Base-by-base conservation (phyloP, 345 rosid species). In the Triadica sebifera region DNA sequence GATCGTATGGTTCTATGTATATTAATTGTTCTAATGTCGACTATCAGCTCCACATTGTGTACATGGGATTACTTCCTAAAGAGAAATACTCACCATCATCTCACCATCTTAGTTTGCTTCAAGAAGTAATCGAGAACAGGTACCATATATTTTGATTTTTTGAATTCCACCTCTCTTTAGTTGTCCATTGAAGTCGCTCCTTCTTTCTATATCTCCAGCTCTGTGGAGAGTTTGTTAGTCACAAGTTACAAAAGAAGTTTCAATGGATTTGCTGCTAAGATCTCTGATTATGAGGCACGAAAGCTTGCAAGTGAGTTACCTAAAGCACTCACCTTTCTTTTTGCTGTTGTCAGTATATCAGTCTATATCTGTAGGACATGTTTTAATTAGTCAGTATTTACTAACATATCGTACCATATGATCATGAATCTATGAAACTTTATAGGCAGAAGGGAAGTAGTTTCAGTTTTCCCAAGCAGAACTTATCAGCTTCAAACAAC, bases 191-290 rank as follows among this genome's bases (percentile, higher is more conserved):
- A 41, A 29, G 57, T 19, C 50, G 4, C 59, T 12, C 49, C 38
- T 8, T 20, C 1, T 71, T 38, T 70, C 8, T 13, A 17, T 74
- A 3, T 29, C 34, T 65, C 47, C 37, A 88, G 89, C 53, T 75
- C 75, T 45, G 69, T 46, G 37, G 73, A 52, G 57, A 75, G 73
- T 53, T 77, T 74, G 9, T 25, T 90, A 75, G 52, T 88, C 46
- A 83, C 85, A 81, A 88, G 89, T 55, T 88, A 86, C 74, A 75
- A 3, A n/a, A 84, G 81, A 77, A 90, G 92, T 74, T 88, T 90
- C 80, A 88, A 87, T 66, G 92, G 88, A 17, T 87, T 90, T 65
- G 91, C 83, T 0, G 90, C 91, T 10, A 69, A 68, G 8, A 85
- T 90, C 60, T 83, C 81, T 3, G 73, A 80, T 29, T n/a, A 60